Conservation (phyloP, 352 stramenopile genomes). For the Globisporangium yorkense region DNA sequence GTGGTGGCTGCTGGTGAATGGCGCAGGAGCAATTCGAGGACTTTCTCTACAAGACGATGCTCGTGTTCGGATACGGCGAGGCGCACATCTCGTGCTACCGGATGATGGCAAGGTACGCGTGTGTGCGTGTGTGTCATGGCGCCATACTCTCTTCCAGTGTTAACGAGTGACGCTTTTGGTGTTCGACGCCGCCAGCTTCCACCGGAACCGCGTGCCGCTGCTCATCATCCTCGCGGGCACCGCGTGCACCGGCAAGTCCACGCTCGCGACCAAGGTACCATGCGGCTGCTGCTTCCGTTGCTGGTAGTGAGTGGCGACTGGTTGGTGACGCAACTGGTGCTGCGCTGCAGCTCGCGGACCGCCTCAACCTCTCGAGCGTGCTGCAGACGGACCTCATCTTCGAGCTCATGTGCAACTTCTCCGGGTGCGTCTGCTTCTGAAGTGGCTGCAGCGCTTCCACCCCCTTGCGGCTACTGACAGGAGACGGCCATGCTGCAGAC, state of each 20-base stretch:
- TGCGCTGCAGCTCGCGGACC: slow-evolving; percentile 56
- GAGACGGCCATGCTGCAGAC: slow-evolving; percentile 4
- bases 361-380: slow-evolving; percentile 82
- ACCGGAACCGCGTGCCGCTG: slow-evolving; percentile 77
- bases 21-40: slow-evolving; percentile 84
- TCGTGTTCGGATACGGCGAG: slow-evolving; percentile 85
- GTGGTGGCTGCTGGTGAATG: not conserved
- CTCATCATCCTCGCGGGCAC: slow-evolving; percentile 83
- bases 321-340: not conserved
- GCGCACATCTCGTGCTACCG: slow-evolving; percentile 78
- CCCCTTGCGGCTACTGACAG: not conserved
- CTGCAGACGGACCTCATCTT: slow-evolving; percentile 86
- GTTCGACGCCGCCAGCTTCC: slow-evolving; percentile 36
- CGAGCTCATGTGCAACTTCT: slow-evolving; percentile 90
- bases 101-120: slow-evolving; percentile 80
- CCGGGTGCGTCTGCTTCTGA: slow-evolving; percentile 30
- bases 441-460: not conserved
- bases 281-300: not conserved
- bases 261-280: slow-evolving; percentile 71
- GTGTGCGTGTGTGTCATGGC: not conserved
- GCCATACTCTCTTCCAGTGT: no score
- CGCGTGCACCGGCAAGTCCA: slow-evolving; percentile 82
- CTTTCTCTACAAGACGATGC: slow-evolving; percentile 89
- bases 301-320: not conserved
- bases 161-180: not conserved